Evolutionary conservation across 2,329 filamentous ascomycete species (phyloP), one percentile per base, ranked within the genome.

Genomic region (Cladosporium sp.): DNA sequence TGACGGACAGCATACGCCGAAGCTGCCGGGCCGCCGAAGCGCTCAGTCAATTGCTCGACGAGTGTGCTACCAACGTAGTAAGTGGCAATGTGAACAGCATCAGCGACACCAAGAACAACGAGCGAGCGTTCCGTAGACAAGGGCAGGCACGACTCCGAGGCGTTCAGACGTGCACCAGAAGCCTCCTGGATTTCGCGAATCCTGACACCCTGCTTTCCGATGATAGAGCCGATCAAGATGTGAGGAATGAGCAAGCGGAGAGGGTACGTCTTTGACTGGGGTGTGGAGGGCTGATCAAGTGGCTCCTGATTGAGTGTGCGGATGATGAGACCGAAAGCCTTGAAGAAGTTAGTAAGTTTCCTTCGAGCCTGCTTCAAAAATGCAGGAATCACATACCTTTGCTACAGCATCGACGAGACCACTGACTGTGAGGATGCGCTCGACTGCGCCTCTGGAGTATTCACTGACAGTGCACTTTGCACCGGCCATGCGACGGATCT

Each of bases 21-120:
- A 51, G 94, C 93, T 59, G 92, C 92, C 19, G 94, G 92, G 5
- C 94, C 94, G 55, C 94, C 93, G 67, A 97, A 99, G 42, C 94
- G 88, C 74, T 99, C 94, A 55, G 94, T 97, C 60, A 99, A 82
- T 78, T 99, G 94, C 80, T 99, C 94, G 50, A 96, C 88, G 25
- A 99, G 84, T n/a, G 94, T 99, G 75, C 93, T 96, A 58, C 92
- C 93, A 64, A 99, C 92, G 71, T 99, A 99, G 80, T 97, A 99
- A 38, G 94, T 96, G 51, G 94, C 94, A 75, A 99, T 99, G 77
- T 99, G 94, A 51, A 99, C 93, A 60, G 94, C 93, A 78, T 99
- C 94, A 56, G 94, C 94, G 60, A 99, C 94, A 73, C 94, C 94
- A 76, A 97, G 91, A 30, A 99, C 92, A 54, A 99, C 93, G 51